Evolutionary conservation across 2,329 filamentous ascomycete genomes (phyloP), one percentile per base, ranked within the genome.

Genomic region (Sclerotinia glacialis): DNA sequence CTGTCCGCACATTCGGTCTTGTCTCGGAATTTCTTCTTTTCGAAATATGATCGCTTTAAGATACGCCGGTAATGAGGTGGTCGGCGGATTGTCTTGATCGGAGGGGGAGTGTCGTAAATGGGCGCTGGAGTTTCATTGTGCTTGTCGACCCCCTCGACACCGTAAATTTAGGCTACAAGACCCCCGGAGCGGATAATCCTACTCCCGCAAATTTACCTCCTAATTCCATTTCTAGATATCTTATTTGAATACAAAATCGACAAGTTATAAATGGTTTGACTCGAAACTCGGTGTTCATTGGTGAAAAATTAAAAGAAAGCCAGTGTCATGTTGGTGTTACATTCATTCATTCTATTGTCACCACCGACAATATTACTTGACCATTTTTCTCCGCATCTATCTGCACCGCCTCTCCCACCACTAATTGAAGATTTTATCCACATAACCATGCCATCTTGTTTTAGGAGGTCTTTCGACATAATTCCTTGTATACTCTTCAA

Each of bases 401-500:
- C 9, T 21, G 1, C 37, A 23, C 37, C 44, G 9, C 8, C 16
- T 28, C 8, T 11, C 8, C 54, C 5, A 14, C 1, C n/a, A 46
- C 56, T 70, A 68, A 60, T 66, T 67, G 53, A 74, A 74, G 0
- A 74, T 42, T 60, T 52, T 71, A 67, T 74, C 71, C 9, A 74
- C 53, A 53, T 67, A 73, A 3, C 62, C 69, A 67, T 74, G 70
- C 61, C 55, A 70, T 31, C 64, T 72, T 12, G 71, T 73, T 55
- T 65, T 72, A 18, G 73, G 71, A 14, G 53, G 31, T 53, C 69
- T 67, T 60, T 73, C 71, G 5, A 85, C 79, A 74, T 81, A 88
- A 60, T 82, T 83, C 60, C 79, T 77, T 26, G 83, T 82, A 72
- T 89, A 88, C 71, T 85, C 83, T 55, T 87, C 86, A 71, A 89